Evolutionary conservation across 1,284 basidiomycete genomes (phyloP).

Genomic region (Ustilago sp.): DNA sequence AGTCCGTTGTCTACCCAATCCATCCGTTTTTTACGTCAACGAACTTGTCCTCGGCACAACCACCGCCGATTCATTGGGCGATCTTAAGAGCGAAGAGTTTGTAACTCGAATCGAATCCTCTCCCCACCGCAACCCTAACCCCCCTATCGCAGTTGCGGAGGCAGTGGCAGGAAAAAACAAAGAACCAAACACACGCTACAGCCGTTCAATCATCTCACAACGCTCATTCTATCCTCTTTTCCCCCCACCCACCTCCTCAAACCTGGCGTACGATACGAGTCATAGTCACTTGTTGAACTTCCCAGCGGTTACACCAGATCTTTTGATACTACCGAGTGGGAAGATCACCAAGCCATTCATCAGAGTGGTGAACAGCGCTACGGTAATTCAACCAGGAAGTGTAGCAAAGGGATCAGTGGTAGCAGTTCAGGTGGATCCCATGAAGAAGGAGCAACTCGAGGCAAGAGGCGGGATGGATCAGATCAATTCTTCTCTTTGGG

Average conservation of each 20-base stretch:
- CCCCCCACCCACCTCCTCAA: slow-evolving; percentile 80
- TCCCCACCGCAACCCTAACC: neutral
- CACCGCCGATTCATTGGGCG: slow-evolving; percentile 88
- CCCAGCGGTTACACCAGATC: slow-evolving; percentile 75
- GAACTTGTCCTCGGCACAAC: slow-evolving; percentile 82
- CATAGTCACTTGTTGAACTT: slow-evolving; percentile 57
- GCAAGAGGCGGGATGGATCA: neutral
- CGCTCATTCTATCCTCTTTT: slow-evolving; percentile 96
- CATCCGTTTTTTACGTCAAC: slow-evolving; percentile 85
- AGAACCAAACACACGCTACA: slow-evolving; percentile 38
- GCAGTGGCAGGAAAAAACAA: slow-evolving; percentile 64
- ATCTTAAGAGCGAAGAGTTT: slow-evolving; percentile 86
- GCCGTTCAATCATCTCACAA: slow-evolving; percentile 83
- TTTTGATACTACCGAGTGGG: slow-evolving; percentile 82
- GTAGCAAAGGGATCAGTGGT: slow-evolving; percentile 8
- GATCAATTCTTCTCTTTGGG: slow-evolving; percentile 37
- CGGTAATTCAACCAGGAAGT: slow-evolving; percentile 76
- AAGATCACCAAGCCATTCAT: slow-evolving; percentile 44
- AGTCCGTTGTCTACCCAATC: slow-evolving; percentile 86
- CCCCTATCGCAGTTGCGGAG: slow-evolving; percentile 22
- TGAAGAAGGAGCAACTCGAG: slow-evolving; percentile 11
- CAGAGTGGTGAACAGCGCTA: slow-evolving; percentile 77
- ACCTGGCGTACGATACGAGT: slow-evolving; percentile 54
- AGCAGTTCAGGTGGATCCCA: slow-evolving; percentile 29
- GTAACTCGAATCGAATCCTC: slow-evolving; percentile 75